A percentile compares a stretch with the other conserved stretches of the same genome.
These are phyloP conservation scores for Babesia divergens DNA, from an alignment of 169 alveolate species.

Conservation along the genomic window DNA sequence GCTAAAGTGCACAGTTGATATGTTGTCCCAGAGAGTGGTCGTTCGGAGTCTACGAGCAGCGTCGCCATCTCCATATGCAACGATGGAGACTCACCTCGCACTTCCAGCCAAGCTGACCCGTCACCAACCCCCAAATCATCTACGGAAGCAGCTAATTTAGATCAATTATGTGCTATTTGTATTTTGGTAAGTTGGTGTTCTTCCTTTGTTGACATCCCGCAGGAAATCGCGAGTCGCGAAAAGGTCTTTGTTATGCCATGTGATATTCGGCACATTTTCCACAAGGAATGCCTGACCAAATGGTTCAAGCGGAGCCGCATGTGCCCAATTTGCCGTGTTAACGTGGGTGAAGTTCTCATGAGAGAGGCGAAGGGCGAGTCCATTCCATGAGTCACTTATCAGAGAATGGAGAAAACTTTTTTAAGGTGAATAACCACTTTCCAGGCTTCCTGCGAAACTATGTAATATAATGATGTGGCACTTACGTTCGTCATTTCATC, in stretches of 20 bases:
- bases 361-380: not conserved
- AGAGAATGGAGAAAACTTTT: slow-evolving; percentile 77
- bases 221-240: slow-evolving; percentile 62
- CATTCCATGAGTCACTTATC: not conserved
- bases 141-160: too few species aligned
- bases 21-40: too few species aligned
- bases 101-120: too few species aligned
- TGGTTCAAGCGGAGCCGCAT: slow-evolving; percentile 71
- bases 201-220: not conserved
- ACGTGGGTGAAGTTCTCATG: slow-evolving; percentile 47
- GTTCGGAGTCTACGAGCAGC: too few species aligned
- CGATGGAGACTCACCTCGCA: too few species aligned
- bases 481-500: slow-evolving; percentile 85
- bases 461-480: not conserved
- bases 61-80: too few species aligned
- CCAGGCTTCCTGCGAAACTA: slow-evolving; percentile 88
- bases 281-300: slow-evolving; percentile 64
- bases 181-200: slow-evolving; percentile 2
- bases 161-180: slow-evolving; percentile 36
- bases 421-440: slow-evolving; percentile 85
- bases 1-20: too few species aligned
- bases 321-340: slow-evolving; percentile 76
- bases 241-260: slow-evolving; percentile 72
- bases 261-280: slow-evolving; percentile 75
- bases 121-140: too few species aligned